These are phyloP conservation scores for Phytophthora europaea DNA, from an alignment of 352 stramenopile species.

Conservation along the genomic window DNA sequence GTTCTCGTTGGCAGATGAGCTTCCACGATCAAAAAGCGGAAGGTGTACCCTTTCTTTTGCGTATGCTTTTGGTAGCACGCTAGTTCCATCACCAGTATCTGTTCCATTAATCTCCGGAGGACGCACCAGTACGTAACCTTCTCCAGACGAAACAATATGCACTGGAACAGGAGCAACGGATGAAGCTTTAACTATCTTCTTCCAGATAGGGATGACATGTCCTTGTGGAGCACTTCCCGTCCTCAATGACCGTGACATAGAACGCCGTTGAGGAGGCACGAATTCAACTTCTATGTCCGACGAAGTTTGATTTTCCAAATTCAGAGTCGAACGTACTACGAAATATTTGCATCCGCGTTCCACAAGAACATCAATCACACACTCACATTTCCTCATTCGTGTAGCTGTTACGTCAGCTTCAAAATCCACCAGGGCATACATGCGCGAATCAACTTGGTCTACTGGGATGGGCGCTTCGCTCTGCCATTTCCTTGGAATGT, in stretches of 20 bases:
- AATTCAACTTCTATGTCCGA: conserved; percentile 91
- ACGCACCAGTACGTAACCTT: conserved; percentile 79
- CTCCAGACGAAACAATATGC: conserved; percentile 76
- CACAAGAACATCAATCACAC: conserved; percentile 87
- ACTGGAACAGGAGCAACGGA: conserved; percentile 76
- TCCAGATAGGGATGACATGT: conserved; percentile 73
- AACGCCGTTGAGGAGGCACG: conserved; percentile 62
- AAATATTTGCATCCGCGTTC: conserved; percentile 91
- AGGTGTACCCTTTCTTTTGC: conserved; percentile 80
- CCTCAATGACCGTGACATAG: conserved; percentile 46
- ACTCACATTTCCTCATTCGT: conserved; percentile 82
- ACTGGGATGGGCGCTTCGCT: conserved; percentile 83
- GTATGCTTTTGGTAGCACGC: conserved; percentile 66
- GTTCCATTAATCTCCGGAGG: conserved; percentile 64
- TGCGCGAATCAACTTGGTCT: conserved; percentile 85
- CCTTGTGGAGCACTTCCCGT: conserved; percentile 38
- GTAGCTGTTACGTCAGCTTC: conserved; percentile 56
- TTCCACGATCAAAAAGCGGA: conserved; percentile 70
- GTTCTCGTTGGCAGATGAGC: conserved; percentile 39
- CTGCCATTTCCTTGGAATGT: conserved; percentile 60
- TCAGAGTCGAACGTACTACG: conserved; percentile 81
- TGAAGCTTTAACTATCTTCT: conserved; percentile 65
- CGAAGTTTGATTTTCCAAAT: conserved; percentile 87
- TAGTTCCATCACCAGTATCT: conserved; percentile 26
- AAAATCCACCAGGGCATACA: conserved; percentile 82